Evolutionary conservation across 345 rosid genomes (phyloP).

Genomic region (Cochlearia excelsa): DNA sequence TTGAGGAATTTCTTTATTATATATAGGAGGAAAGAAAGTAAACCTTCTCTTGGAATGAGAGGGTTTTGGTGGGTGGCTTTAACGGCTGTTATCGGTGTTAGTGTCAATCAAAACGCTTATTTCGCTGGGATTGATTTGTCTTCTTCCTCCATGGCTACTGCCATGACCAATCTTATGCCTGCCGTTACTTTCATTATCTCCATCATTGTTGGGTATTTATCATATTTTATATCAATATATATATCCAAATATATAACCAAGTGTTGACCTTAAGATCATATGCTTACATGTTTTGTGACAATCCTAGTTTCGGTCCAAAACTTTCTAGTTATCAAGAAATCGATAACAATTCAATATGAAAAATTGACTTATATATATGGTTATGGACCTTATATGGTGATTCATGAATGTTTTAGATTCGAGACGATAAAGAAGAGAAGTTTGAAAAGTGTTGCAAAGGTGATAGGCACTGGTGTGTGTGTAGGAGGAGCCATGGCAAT

Average conservation of each 20-base stretch:
- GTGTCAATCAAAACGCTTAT: conserved; percentile 40
- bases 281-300: too few species aligned
- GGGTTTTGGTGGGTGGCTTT: conserved; percentile 41
- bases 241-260: too few species aligned
- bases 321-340: too few species aligned
- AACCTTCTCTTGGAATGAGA: conserved; percentile 33
- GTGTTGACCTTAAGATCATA: too few species aligned
- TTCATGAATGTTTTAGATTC: conserved; percentile 35
- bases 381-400: too few species aligned
- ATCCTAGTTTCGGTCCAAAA: too few species aligned
- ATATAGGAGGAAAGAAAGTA: conserved; percentile 32
- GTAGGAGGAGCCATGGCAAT: conserved; percentile 62
- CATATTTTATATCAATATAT: background rate
- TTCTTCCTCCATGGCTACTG: conserved; percentile 43
- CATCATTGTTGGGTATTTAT: conserved; percentile 35
- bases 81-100: conserved; percentile 41
- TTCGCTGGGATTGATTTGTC: conserved; percentile 41
- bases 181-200: conserved; percentile 44
- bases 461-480: conserved; percentile 63
- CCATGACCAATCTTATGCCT: conserved; percentile 45
- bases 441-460: conserved; percentile 58
- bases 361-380: too few species aligned
- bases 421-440: conserved; percentile 53
- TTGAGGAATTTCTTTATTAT: background rate
- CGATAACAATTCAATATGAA: too few species aligned